phyloP scores from a whole-genome alignment of 345 rosid genomes.

The Chamaenerion angustifolium region DNA sequence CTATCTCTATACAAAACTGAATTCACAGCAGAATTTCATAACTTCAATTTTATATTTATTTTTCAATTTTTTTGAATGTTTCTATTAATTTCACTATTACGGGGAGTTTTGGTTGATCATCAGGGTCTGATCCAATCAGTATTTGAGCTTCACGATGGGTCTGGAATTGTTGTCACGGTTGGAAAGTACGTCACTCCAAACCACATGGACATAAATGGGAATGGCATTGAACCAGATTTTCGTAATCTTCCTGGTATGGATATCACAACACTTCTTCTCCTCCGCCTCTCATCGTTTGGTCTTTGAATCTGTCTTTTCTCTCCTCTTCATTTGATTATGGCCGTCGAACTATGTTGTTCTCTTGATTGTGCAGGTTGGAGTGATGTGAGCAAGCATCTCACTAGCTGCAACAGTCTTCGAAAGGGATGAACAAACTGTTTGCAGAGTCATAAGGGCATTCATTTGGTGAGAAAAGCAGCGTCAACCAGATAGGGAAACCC shows the following conservation, averaged over 20 bases:
- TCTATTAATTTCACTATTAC: too few relatives aligned
- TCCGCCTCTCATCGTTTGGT: background rate
- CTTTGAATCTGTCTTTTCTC: too few relatives aligned
- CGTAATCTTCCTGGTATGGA: constrained; percentile 49
- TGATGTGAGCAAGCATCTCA: constrained; percentile 46
- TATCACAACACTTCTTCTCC: background rate
- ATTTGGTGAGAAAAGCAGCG: too few relatives aligned
- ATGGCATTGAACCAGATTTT: constrained; percentile 79
- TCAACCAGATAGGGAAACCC: too few relatives aligned
- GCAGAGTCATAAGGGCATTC: too few relatives aligned
- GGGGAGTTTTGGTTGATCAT: constrained; percentile 7
- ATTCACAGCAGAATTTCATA: too few relatives aligned
- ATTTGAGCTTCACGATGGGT: constrained; percentile 80
- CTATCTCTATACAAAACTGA: background rate
- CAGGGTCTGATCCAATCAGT: constrained; percentile 92
- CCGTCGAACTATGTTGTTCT: background rate
- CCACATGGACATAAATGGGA: constrained; percentile 83
- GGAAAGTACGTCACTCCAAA: constrained; percentile 89
- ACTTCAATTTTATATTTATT: too few relatives aligned
- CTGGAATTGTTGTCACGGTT: constrained; percentile 74
- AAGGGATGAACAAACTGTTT: too few relatives aligned
- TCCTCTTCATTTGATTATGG: background rate
- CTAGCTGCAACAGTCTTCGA: constrained; percentile 35
- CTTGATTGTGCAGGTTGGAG: constrained; percentile 47
- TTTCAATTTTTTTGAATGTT: too few relatives aligned